A percentile compares a stretch with the other conserved stretches of the same genome.
Conservation (phyloP, 1,284 basidiomycete genomes). For the Cutaneotrichosporon daszewskae region DNA sequence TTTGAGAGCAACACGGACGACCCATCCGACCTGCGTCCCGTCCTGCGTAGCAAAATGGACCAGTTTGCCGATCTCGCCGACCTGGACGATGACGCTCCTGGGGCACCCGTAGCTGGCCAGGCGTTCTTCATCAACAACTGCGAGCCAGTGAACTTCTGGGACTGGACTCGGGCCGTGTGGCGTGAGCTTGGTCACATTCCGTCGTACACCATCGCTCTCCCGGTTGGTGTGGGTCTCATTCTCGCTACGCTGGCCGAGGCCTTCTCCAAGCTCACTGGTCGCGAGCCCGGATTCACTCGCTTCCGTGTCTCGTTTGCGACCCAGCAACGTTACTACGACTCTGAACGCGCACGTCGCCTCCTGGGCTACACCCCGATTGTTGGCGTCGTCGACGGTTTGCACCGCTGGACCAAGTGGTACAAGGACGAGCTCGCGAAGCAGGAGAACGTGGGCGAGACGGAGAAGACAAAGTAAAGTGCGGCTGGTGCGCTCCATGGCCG, state of each 20-base stretch:
- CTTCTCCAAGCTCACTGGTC: slow-evolving; percentile 68
- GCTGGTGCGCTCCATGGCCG: too few species aligned
- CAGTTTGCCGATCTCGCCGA: slow-evolving; percentile 51
- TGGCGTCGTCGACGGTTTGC: slow-evolving; percentile 81
- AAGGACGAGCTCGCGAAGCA: slow-evolving; percentile 35
- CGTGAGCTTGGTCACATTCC: slow-evolving; percentile 62
- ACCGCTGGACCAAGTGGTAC: slow-evolving; percentile 50
- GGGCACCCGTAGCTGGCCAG: slow-evolving; percentile 70
- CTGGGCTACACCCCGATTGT: slow-evolving; percentile 90
- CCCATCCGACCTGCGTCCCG: slow-evolving; percentile 52
- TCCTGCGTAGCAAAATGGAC: slow-evolving; percentile 59
- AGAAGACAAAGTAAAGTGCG: slow-evolving; percentile 6
- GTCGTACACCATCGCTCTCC: slow-evolving; percentile 56
- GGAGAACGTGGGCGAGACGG: slow-evolving; percentile 3
- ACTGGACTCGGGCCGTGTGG: slow-evolving; percentile 85
- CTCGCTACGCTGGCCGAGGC: slow-evolving; percentile 69
- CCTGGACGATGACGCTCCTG: slow-evolving; percentile 21
- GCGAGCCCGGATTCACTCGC: slow-evolving; percentile 81
- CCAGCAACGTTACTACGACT: slow-evolving; percentile 77
- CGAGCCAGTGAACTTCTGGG: slow-evolving; percentile 95
- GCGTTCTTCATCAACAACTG: slow-evolving; percentile 98
- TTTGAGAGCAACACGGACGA: slow-evolving; percentile 52
- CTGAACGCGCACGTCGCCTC: slow-evolving; percentile 86
- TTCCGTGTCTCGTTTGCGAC: slow-evolving; percentile 72
- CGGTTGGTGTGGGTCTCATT: slow-evolving; percentile 61